These are phyloP conservation scores for Monilinia fructicola DNA, from an alignment of 2,329 filamentous ascomycete species.

Conservation along the genomic window DNA sequence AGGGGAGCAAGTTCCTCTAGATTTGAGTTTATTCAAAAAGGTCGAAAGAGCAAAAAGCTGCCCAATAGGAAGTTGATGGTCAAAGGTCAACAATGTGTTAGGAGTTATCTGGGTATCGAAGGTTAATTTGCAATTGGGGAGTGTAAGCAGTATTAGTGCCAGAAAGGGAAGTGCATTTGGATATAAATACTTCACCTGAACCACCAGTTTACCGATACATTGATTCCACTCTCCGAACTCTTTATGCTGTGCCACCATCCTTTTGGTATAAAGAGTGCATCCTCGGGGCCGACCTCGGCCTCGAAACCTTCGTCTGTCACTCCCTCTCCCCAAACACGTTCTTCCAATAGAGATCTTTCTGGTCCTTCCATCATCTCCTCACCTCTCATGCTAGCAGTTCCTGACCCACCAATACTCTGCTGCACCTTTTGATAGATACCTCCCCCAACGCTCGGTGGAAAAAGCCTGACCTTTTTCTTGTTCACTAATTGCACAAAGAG, in stretches of 20 bases:
- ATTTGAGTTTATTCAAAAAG: conserved; percentile 52
- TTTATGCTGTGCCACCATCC: conserved; percentile 88
- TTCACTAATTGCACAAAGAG: conserved; percentile 81
- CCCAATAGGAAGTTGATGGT: neutral
- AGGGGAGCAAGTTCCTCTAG: conserved; percentile 64
- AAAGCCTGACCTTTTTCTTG: conserved; percentile 69
- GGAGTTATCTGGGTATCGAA: neutral
- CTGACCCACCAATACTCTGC: conserved; percentile 39
- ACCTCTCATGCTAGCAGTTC: conserved; percentile 56
- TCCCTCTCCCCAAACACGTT: conserved; percentile 63
- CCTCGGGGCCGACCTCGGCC: conserved; percentile 60
- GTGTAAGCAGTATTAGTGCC: neutral
- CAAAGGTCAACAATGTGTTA: neutral
- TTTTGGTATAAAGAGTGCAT: conserved; percentile 75
- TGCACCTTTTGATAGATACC: conserved; percentile 60
- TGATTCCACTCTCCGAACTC: conserved; percentile 53
- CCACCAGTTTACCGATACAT: conserved; percentile 58
- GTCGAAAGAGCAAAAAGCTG: conserved; percentile 19
- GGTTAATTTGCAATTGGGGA: neutral
- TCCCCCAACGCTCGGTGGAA: conserved; percentile 63
- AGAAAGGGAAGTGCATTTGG: neutral
- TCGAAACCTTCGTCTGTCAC: conserved; percentile 28
- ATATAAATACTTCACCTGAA: conserved; percentile 30
- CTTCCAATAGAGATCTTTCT: conserved; percentile 66
- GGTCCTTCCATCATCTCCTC: conserved; percentile 88